Evolutionary conservation across 169 alveolate genomes (phyloP).

Genomic region (Blepharisma undulans): DNA sequence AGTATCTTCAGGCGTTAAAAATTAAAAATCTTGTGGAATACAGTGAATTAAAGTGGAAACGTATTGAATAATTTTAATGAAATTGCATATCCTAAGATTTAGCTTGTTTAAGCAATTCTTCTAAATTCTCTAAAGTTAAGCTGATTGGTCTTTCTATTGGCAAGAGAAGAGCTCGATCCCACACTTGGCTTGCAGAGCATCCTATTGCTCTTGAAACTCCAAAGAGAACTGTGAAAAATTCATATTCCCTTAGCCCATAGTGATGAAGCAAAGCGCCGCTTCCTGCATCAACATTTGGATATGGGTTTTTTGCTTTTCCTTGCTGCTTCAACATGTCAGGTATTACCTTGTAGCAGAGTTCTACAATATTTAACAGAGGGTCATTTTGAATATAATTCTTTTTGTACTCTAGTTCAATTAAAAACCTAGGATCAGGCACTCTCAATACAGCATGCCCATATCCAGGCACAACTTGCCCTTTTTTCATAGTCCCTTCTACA

Average conservation of each 20-base stretch:
- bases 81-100: neutral
- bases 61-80: neutral
- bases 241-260: conserved; percentile 89
- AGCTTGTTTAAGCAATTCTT: neutral
- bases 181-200: conserved; percentile 79
- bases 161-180: conserved; percentile 82
- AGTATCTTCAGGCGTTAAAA: neutral
- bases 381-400: conserved; percentile 86
- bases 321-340: conserved; percentile 85
- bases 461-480: conserved; percentile 95
- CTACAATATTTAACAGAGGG: conserved; percentile 83
- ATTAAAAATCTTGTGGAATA: neutral
- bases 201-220: conserved; percentile 95
- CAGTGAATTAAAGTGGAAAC: neutral
- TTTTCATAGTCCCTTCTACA: conserved; percentile 68
- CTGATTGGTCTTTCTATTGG: conserved; percentile 90
- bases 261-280: conserved; percentile 92
- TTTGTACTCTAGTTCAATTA: conserved; percentile 81
- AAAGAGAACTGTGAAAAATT: conserved; percentile 93
- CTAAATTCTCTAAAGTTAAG: neutral
- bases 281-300: conserved; percentile 97
- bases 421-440: conserved; percentile 94
- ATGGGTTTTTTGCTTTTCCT: conserved; percentile 94
- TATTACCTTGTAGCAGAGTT: conserved; percentile 82
- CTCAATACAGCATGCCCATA: conserved; percentile 98